A percentile compares a stretch with the other conserved stretches of the same genome.
These are phyloP conservation scores for Termitomyces sp. DNA, from an alignment of 768 basidiomycete species.

Conservation along the genomic window DNA sequence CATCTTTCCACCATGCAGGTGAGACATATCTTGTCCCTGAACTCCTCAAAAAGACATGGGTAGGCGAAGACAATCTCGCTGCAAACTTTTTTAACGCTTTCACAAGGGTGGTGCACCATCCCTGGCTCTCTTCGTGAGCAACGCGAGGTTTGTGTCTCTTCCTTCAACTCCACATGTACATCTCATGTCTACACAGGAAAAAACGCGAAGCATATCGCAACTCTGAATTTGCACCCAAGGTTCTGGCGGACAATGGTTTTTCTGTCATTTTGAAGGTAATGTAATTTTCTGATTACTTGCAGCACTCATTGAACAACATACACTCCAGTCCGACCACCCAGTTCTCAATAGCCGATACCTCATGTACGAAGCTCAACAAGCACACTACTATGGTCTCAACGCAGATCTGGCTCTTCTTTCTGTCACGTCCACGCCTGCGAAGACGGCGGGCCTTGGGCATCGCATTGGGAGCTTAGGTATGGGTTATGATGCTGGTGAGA, in stretches of 20 bases:
- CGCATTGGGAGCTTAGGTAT: constrained; percentile 56
- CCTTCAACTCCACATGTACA: not conserved
- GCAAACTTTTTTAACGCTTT: not conserved
- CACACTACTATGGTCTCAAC: constrained; percentile 59
- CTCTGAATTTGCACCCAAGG: constrained; percentile 65
- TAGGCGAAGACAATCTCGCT: constrained; percentile 15
- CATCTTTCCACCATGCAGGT: constrained; percentile 75
- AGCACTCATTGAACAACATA: not conserved
- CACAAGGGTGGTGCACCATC: constrained; percentile 48
- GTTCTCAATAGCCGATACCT: constrained; percentile 60
- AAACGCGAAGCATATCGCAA: constrained; percentile 59
- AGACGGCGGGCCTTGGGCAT: constrained; percentile 59
- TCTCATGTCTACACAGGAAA: constrained; percentile 19
- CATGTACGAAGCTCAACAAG: constrained; percentile 65
- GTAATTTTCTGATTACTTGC: constrained; percentile 19
- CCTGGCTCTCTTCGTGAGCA: constrained; percentile 68
- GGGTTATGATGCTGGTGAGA: constrained; percentile 29
- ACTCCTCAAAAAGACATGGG: constrained; percentile 66
- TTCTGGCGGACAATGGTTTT: constrained; percentile 61
- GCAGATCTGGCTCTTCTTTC: constrained; percentile 52
- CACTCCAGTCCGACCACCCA: constrained; percentile 45
- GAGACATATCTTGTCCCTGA: constrained; percentile 81
- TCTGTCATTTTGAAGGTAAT: constrained; percentile 68
- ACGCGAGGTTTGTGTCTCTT: constrained; percentile 31
- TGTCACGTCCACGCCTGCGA: constrained; percentile 61